Evolutionary conservation across 441 rosid species (phyloP).

Genomic region (Biscutella laevigata): DNA sequence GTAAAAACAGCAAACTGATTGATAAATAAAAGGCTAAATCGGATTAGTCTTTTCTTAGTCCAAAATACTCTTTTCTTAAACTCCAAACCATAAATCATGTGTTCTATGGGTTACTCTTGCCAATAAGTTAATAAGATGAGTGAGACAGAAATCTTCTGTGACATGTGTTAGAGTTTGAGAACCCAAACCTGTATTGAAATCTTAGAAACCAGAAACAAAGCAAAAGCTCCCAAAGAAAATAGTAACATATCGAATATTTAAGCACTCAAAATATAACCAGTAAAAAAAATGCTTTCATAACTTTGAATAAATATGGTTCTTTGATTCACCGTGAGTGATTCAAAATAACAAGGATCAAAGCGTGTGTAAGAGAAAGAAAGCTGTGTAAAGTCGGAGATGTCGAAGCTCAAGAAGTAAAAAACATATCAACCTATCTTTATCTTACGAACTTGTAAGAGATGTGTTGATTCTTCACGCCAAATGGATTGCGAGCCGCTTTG

Average conservation of each 20-base stretch:
- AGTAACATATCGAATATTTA: neutral
- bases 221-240: no score
- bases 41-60: constrained; percentile 17
- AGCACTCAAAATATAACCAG: constrained; percentile 1
- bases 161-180: no score
- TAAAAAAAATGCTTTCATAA: constrained; percentile 8
- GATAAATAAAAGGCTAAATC: constrained; percentile 22
- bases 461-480: constrained; percentile 88
- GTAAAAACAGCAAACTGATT: constrained; percentile 28
- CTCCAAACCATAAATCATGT: neutral
- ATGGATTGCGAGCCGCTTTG: constrained; percentile 91
- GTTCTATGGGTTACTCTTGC: neutral
- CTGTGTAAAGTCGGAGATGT: neutral
- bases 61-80: neutral
- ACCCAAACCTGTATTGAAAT: no score
- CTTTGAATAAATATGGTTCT: constrained; percentile 10
- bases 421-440: constrained; percentile 44
- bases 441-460: constrained; percentile 87
- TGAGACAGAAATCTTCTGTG: constrained; percentile 2
- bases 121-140: constrained; percentile 7
- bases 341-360: constrained; percentile 7
- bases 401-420: constrained; percentile 9
- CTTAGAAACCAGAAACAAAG: no score
- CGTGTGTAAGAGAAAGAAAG: constrained; percentile 1
- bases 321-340: constrained; percentile 6